Percentiles rank a stretch among this genome's conserved stretches.
These are phyloP conservation scores for Neoascochyta sp. DNA, from an alignment of 2,329 filamentous ascomycete genomes.

Conservation along the genomic window DNA sequence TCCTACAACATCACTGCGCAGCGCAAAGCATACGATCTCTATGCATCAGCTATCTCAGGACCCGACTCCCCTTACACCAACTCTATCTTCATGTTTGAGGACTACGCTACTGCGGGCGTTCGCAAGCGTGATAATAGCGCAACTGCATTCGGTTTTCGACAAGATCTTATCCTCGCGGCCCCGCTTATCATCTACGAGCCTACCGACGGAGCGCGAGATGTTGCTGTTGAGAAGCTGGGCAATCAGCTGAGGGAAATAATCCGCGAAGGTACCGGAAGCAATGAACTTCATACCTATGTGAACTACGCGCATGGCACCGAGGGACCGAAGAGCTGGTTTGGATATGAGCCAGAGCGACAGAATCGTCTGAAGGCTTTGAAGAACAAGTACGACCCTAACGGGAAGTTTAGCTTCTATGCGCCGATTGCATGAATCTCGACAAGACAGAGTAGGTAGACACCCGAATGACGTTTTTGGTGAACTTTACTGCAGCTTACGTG, in stretches of 20 bases:
- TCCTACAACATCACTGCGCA: constrained; percentile 37
- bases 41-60: constrained; percentile 32
- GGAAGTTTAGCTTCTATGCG: constrained; percentile 30
- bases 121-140: constrained; percentile 33
- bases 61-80: constrained; percentile 19
- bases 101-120: constrained; percentile 50
- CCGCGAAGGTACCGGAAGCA: constrained; percentile 14
- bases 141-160: constrained; percentile 48
- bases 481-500: no score
- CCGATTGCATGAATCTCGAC: no score
- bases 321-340: constrained; percentile 27
- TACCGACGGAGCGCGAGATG: constrained; percentile 7
- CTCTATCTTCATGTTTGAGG: constrained; percentile 56
- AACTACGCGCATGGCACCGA: constrained; percentile 38
- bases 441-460: no score
- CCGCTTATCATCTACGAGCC: constrained; percentile 18
- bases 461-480: no score
- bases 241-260: constrained; percentile 18
- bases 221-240: constrained; percentile 12
- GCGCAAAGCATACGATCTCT: constrained; percentile 39
- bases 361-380: constrained; percentile 31
- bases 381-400: constrained; percentile 32
- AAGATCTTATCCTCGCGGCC: constrained; percentile 27
- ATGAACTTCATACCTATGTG: constrained; percentile 28
- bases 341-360: constrained; percentile 31